phyloP scores from a whole-genome alignment of 208 protist species.

The Blastocrithidia nonstop region DNA sequence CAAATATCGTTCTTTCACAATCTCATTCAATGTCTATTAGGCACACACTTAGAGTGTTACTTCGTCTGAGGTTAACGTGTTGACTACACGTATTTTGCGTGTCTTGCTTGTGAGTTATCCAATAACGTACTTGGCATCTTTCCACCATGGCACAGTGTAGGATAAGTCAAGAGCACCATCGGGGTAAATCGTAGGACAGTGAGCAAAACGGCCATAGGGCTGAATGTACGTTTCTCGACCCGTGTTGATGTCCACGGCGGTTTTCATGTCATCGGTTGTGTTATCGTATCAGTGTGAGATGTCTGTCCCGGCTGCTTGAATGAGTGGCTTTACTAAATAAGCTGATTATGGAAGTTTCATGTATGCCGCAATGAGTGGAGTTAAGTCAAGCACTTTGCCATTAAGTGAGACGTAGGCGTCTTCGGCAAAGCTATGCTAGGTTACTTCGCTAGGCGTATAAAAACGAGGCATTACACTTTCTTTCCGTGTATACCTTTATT shows the following conservation, averaged over 20 bases:
- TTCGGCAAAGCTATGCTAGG: conserved; percentile 71
- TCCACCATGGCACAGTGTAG: conserved; percentile 87
- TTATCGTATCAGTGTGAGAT: conserved; percentile 89
- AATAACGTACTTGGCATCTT: conserved; percentile 71
- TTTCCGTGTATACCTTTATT: neutral
- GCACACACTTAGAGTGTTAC: conserved; percentile 83
- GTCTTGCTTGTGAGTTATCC: conserved; percentile 78
- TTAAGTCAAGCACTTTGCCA: conserved; percentile 83
- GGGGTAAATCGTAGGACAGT: conserved; percentile 71
- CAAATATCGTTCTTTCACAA: conserved; percentile 81
- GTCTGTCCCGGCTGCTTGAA: conserved; percentile 72
- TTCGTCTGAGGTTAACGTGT: conserved; percentile 81
- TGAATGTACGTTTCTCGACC: conserved; percentile 76
- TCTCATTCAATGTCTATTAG: conserved; percentile 85
- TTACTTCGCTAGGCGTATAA: conserved; percentile 83
- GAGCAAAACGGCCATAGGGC: conserved; percentile 77
- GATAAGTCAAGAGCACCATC: conserved; percentile 67
- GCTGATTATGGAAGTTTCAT: conserved; percentile 23
- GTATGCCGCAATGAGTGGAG: conserved; percentile 64
- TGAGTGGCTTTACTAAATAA: conserved; percentile 50
- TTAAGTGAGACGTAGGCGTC: conserved; percentile 84
- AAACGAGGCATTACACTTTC: conserved; percentile 41
- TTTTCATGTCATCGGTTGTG: conserved; percentile 51
- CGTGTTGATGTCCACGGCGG: conserved; percentile 69
- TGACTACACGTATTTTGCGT: conserved; percentile 81